Conservation (phyloP, 225 moss, liverwort and hornwort genomes). For the Ulota crispa region DNA sequence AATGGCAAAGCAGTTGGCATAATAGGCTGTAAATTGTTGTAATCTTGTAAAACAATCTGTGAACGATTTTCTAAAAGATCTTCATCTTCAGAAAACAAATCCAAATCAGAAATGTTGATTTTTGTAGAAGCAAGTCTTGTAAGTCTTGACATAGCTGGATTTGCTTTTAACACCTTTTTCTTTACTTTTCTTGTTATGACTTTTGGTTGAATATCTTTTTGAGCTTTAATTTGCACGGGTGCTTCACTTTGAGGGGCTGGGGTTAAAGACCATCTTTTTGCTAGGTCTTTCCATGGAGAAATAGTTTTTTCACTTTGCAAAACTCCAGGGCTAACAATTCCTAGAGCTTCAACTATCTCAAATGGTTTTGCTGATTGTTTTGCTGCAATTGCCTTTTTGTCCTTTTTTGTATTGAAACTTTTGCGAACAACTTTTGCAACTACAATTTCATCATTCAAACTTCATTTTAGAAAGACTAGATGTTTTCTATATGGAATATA, state of each 20-base stretch:
- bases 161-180: constrained; percentile 31
- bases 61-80: background rate
- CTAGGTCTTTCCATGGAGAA: constrained; percentile 43
- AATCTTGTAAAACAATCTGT: background rate
- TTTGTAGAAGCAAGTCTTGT: constrained; percentile 53
- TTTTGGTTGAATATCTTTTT: background rate
- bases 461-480: background rate
- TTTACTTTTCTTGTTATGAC: background rate
- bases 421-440: background rate
- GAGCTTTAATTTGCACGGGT: constrained; percentile 31
- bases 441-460: background rate
- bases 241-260: constrained; percentile 20
- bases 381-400: accelerated
- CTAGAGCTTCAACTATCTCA: constrained; percentile 50
- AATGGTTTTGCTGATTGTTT: constrained; percentile 23
- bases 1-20: constrained; percentile 8
- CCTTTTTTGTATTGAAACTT: background rate
- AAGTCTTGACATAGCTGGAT: constrained; percentile 50
- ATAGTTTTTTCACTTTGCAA: background rate
- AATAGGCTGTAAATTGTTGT: background rate
- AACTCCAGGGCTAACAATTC: constrained; percentile 19
- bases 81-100: constrained; percentile 15
- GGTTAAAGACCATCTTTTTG: constrained; percentile 39
- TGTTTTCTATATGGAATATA: background rate
- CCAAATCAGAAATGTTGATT: constrained; percentile 21